A percentile compares a stretch with the other conserved stretches of the same genome.
Evolutionary conservation across 208 protist species (phyloP).

Genomic region (Leishmania lainsoni): DNA sequence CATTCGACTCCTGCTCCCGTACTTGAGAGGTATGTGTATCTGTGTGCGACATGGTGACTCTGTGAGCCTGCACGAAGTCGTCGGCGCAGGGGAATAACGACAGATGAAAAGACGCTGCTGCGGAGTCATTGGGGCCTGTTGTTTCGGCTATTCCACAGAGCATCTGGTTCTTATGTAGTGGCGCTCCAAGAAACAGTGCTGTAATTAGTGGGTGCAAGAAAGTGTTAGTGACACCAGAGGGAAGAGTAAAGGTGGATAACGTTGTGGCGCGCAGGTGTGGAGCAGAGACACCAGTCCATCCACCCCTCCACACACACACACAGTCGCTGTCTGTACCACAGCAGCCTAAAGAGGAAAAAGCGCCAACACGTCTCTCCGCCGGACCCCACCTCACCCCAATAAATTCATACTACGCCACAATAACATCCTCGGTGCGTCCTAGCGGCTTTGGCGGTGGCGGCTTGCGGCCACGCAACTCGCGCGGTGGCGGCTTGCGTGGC

Average conservation of each 20-base stretch:
- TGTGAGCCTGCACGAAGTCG: not conserved
- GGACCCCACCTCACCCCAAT: not conserved
- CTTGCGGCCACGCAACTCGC: conserved; percentile 34
- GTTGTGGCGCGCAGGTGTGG: not conserved
- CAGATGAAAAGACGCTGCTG: not conserved
- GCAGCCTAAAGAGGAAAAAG: not conserved
- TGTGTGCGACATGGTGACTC: not conserved
- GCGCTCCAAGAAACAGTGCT: not conserved
- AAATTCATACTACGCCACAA: conserved; percentile 32
- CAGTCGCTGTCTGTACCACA: not conserved
- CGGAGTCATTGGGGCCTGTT: not conserved
- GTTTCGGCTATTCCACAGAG: not conserved
- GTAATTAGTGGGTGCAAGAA: not conserved
- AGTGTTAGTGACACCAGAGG: not conserved
- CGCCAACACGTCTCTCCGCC: too few relatives aligned
- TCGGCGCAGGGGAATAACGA: not conserved
- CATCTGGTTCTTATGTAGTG: too few relatives aligned
- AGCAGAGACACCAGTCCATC: not conserved
- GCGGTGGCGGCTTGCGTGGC: conserved; percentile 72
- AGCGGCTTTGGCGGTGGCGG: conserved; percentile 73
- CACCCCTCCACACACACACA: not conserved
- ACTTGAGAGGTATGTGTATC: not conserved
- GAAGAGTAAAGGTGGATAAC: not conserved
- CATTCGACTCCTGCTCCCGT: not conserved
- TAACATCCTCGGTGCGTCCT: conserved; percentile 24